Conservation (phyloP, 2,329 filamentous ascomycete species). For the Aspergillus brasiliensis region DNA sequence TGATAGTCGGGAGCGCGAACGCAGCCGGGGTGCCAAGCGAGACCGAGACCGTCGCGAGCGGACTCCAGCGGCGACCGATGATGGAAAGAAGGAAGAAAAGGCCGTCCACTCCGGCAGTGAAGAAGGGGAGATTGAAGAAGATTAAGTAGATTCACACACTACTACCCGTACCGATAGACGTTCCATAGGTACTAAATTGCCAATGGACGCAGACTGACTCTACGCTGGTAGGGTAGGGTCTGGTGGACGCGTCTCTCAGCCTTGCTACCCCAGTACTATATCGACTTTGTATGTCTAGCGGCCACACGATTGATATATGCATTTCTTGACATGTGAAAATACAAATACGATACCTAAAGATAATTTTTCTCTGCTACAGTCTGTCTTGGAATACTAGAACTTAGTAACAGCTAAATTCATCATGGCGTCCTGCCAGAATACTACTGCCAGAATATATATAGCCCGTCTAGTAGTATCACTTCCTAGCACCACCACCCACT, state of each 20-base stretch:
- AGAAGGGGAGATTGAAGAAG: constrained; percentile 96
- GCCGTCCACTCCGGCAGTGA: constrained; percentile 82
- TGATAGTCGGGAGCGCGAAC: constrained; percentile 43
- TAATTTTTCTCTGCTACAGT: too few relatives aligned
- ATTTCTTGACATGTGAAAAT: background rate
- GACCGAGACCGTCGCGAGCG: constrained; percentile 55
- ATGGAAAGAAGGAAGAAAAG: constrained; percentile 47
- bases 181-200: background rate
- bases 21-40: constrained; percentile 51
- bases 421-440: too few relatives aligned
- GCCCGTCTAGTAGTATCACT: too few relatives aligned
- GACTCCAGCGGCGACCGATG: constrained; percentile 34
- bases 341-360: background rate
- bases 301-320: too few relatives aligned
- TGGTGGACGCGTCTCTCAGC: too few relatives aligned
- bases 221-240: too few relatives aligned
- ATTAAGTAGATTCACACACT: constrained; percentile 30
- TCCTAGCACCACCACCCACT: too few relatives aligned
- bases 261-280: too few relatives aligned
- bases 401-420: too few relatives aligned
- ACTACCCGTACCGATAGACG: background rate
- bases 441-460: too few relatives aligned
- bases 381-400: too few relatives aligned
- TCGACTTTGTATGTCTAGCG: too few relatives aligned
- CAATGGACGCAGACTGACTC: background rate